Base-by-base conservation (phyloP, 2,329 filamentous ascomycete genomes). In the Septoria linicola region DNA sequence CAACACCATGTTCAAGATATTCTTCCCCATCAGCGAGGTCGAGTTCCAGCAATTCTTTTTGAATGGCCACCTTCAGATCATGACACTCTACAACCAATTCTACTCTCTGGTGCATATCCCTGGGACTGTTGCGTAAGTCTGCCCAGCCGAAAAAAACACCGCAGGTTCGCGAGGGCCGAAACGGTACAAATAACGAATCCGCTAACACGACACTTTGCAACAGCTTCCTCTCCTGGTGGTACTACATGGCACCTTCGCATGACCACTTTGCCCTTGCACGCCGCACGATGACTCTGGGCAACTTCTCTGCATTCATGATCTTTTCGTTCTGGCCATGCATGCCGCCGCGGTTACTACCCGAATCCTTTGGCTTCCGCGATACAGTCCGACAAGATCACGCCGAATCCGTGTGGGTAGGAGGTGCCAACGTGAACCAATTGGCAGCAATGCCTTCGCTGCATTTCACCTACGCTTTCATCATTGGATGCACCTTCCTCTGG, bases 191-290 rank as follows among this genome's bases (percentile, higher is more conserved):
- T 27, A 10, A 27, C 10, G 4, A 35, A 16, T 20, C 21, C n/a
- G 13, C 35, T 47, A 13, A 47, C 44, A 5, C 11, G n/a, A 5
- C 23, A 5, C 10, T 36, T 16, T 6, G 13, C 36, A 23, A 31
- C 40, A 82, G 80, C 49, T 84, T 83, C 65, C 79, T 84, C 45
- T 80, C 77, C 36, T 84, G 79, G 76, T 84, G 81, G 66, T 84
- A 83, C 67, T 80, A 80, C 63, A 74, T 77, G 35, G 80, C 81
- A 3, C 76, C 77, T 3, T 76, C 70, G 1, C 73, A 76, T 63
- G 62, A 69, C 23, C 72, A 70, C 16, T 76, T 75, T 55, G 68
- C 73, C 34, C 61, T 67, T 31, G 72, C 68, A 39, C 73, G 73
- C 49, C 72, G 73, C 11, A 75, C 73, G 27, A 70, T 76, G 64